phyloP scores from a whole-genome alignment of 2,329 filamentous ascomycete genomes.

The Rhytidhysteron rufulum region DNA sequence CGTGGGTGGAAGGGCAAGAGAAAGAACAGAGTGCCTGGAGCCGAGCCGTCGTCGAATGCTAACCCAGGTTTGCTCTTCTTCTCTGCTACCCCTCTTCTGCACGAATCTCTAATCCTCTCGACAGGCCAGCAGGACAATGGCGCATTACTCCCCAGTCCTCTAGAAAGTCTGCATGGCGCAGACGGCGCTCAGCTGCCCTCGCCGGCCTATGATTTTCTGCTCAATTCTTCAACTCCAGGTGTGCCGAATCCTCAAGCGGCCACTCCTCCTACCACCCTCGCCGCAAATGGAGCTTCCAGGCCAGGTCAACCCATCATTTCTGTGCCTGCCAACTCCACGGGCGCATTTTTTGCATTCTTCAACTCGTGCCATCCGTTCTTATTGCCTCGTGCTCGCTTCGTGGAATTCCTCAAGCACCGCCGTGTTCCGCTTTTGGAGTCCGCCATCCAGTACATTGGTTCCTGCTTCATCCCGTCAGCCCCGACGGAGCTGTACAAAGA shows the following conservation, averaged over 20 bases:
- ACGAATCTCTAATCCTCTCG: slow-evolving; percentile 1
- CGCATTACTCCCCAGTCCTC: slow-evolving; percentile 7
- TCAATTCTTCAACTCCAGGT: slow-evolving; percentile 15
- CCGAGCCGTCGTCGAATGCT: slow-evolving; percentile 19
- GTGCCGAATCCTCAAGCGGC: slow-evolving; percentile 13
- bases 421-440: slow-evolving; percentile 44
- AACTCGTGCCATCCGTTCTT: slow-evolving; percentile 54
- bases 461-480: slow-evolving; percentile 48
- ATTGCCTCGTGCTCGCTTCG: slow-evolving; percentile 44
- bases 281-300: slow-evolving; percentile 29
- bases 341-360: slow-evolving; percentile 48
- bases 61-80: slow-evolving; percentile 17
- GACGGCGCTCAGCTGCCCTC: slow-evolving; percentile 22
- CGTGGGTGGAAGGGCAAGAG: slow-evolving; percentile 48
- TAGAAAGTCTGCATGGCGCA: slow-evolving; percentile 12
- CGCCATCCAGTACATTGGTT: slow-evolving; percentile 55
- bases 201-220: slow-evolving; percentile 27
- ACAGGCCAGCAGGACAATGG: slow-evolving; percentile 11
- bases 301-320: slow-evolving; percentile 24
- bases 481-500: slow-evolving; percentile 45
- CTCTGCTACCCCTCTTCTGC: not conserved
- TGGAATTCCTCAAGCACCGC: slow-evolving; percentile 38
- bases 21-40: slow-evolving; percentile 20
- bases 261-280: slow-evolving; percentile 23
- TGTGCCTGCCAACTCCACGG: slow-evolving; percentile 25